phyloP scores from a whole-genome alignment of 202 grass and related monocot genomes.

The Digitaria exilis region DNA sequence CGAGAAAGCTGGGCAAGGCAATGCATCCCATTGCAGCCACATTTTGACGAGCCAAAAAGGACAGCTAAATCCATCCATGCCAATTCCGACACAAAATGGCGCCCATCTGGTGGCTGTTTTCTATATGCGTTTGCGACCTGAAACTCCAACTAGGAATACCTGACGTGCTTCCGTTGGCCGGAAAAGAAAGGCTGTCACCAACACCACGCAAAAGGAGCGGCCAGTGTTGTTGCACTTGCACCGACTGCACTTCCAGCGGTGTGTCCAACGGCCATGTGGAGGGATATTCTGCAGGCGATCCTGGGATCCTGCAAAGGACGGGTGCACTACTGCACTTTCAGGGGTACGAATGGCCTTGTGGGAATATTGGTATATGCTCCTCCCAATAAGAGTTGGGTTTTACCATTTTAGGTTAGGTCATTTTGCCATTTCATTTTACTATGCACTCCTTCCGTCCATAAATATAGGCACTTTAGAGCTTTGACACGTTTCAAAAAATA shows the following conservation, averaged over 20 bases:
- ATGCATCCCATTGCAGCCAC: neutral
- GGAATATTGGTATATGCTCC: neutral
- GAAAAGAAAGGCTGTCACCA: conserved; percentile 27
- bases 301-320: conserved; percentile 34
- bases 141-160: conserved; percentile 5
- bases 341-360: neutral
- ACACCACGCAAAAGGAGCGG: conserved; percentile 18
- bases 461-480: no score
- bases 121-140: neutral
- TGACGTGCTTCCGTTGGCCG: neutral
- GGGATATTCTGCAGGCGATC: conserved; percentile 47
- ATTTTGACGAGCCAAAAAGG: neutral
- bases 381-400: neutral
- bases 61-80: neutral
- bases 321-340: conserved; percentile 30
- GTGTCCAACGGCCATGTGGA: conserved; percentile 32
- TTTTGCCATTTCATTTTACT: neutral
- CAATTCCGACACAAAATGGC: neutral
- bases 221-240: neutral
- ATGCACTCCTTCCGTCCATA: no score
- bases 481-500: no score
- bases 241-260: conserved; percentile 50
- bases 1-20: neutral
- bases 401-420: neutral
- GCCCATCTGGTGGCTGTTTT: neutral